Conservation (phyloP, 1,284 basidiomycete species). For the Trichosporon sp. region DNA sequence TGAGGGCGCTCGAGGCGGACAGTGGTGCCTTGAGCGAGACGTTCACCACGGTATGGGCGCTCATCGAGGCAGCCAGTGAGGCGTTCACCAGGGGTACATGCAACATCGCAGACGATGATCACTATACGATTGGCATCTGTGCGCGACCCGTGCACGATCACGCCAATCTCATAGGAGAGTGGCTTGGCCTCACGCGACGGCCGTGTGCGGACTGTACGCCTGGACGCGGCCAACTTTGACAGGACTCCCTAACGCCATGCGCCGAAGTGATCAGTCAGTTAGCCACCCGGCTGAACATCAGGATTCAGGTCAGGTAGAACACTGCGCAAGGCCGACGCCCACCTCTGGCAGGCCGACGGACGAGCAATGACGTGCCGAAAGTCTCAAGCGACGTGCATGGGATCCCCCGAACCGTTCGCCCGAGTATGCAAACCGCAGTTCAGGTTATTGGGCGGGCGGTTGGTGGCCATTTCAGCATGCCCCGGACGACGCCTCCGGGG, state of each 20-base stretch:
- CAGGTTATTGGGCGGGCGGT: background rate
- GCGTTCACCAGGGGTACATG: constrained; percentile 4
- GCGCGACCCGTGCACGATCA: constrained; percentile 13
- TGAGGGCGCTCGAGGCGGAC: background rate
- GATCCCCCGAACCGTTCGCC: background rate
- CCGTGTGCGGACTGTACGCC: background rate
- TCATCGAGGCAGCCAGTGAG: background rate
- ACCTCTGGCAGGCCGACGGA: background rate
- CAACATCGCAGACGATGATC: background rate
- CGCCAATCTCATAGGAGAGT: constrained; percentile 6
- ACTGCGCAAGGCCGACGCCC: background rate
- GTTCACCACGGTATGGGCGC: background rate
- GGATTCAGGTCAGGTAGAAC: background rate
- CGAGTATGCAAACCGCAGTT: background rate
- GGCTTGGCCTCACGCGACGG: background rate
- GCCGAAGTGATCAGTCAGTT: constrained; percentile 11
- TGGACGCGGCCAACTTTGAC: background rate
- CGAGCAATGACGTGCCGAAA: background rate
- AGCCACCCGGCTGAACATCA: constrained; percentile 11
- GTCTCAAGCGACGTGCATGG: background rate
- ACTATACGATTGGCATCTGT: background rate
- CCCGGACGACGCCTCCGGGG: background rate
- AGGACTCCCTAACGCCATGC: background rate
- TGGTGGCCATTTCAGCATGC: background rate
- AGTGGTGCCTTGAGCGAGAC: background rate